Base-by-base conservation (phyloP, 2,329 filamentous ascomycete species). In the Phialophora tarda region DNA sequence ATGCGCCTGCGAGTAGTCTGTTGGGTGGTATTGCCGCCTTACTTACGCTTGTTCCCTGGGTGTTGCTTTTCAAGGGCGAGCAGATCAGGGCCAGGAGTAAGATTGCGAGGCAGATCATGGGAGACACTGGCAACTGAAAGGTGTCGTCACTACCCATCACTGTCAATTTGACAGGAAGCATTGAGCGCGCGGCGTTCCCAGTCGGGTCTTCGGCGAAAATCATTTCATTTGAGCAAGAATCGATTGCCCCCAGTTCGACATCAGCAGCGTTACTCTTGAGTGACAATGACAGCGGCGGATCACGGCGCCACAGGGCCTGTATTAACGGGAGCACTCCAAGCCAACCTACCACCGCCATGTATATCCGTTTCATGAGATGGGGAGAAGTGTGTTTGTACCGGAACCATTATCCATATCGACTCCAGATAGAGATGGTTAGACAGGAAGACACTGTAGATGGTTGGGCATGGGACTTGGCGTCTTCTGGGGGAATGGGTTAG, bases 41-140 rank as follows among this genome's bases (percentile, higher is more conserved):
- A 1, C 77, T 97, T 68, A 93, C 91, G 0, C 76, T 91, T 1
- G 92, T 96, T n/a, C 94, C 93, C 0, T 97, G 92, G 91, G 88
- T 93, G 0, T 77, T 97, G 59, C 85, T 93, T 0, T 86, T 95
- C 34, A 95, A 87, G 71, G 94, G 93, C 0, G 87, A 89, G 38
- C 85, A 75, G 70, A 96, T 97, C 69, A 83, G 93, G 30, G 84
- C 85, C 11, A 85, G 88, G 75, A 95, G 91, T 75, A 89, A 87
- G 72, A 90, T 97, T 78, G 92, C 92, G 4, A 85, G 83, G n/a
- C 62, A 73, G 61, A 69, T 72, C 55, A 69, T 72, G 64, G 53
- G 24, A 32, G 55, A 59, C 41, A 26, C 23, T 26, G 26, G 17
- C 12, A 53, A 14, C 21, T 53, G 21, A 53, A 23, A 11, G 48